Evolutionary conservation across 805 yeast genomes (phyloP), one percentile per base, ranked within the genome.

Genomic region (Ogataea sp.): DNA sequence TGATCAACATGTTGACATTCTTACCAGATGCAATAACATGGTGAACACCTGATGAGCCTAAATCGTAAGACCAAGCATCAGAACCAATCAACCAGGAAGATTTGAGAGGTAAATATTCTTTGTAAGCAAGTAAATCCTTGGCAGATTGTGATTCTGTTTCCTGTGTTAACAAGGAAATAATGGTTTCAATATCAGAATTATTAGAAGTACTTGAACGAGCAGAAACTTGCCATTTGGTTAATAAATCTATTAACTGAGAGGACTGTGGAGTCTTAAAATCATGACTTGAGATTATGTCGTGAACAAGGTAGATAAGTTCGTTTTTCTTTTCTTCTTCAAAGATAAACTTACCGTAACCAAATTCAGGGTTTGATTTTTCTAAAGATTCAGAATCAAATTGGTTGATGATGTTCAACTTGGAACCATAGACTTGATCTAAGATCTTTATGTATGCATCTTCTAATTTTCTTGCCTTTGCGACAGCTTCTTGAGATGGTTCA

Each of bases 51-150:
- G 96, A 83, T 45, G 83, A 69, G 32, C 97, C 97, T 50, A 86
- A 67, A 64, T 90, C 97, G 56, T 81, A 88, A 17, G 96, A 75
- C 97, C 97, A 90, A 25, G 93, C 78, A 59, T 90, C 97, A 16
- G 96, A 87, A 25, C 97, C 96, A 41, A 90, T 68, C 43, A 90
- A 68, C 97, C 97, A 90, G 39, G 74, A 68, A 11, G 83, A 67
- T 37, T 67, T 67, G 40, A 68, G 57, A 23, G 52, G 47, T 48
- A 84, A 74, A 41, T 59, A 64, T 7, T 71, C 68, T 41, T 67
- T 61, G 32, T 68, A 56, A 3, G 64, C 58, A 39, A 82, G 60
- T 21, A 87, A 55, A 14, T 68, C 59, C 17, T 61, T 45, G 3
- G 80, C 70, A 29, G 62, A 52, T 4, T 55, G 57, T 14, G 77